Evolutionary conservation across 2,329 filamentous ascomycete species (phyloP).

Genomic region (Tolypocladium tropicale): DNA sequence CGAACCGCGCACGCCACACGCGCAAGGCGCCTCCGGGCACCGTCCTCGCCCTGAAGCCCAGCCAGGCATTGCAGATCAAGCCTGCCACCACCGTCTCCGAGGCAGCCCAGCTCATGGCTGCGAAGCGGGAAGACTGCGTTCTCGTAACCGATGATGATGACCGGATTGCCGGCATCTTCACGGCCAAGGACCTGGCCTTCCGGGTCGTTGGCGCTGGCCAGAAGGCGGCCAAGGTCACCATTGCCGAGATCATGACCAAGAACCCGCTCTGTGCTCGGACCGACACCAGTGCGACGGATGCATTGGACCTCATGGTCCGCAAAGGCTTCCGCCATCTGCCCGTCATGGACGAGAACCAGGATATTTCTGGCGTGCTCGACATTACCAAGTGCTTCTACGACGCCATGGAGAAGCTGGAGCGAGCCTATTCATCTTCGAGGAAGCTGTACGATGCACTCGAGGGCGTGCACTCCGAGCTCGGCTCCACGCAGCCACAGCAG

Average conservation of each 20-base stretch:
- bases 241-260: slow-evolving; percentile 99
- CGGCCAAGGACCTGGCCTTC: slow-evolving; percentile 96
- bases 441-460: slow-evolving; percentile 96
- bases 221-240: slow-evolving; percentile 82
- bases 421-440: slow-evolving; percentile 93
- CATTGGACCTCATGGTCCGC: slow-evolving; percentile 92
- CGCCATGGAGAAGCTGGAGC: slow-evolving; percentile 98
- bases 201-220: slow-evolving; percentile 85
- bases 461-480: slow-evolving; percentile 93
- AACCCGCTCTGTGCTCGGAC: slow-evolving; percentile 96
- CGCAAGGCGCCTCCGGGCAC: slow-evolving; percentile 94
- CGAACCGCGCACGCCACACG: slow-evolving; percentile 67
- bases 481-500: slow-evolving; percentile 91
- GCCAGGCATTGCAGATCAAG: slow-evolving; percentile 94
- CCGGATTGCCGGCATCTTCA: slow-evolving; percentile 96
- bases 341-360: slow-evolving; percentile 99
- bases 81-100: slow-evolving; percentile 88
- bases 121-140: slow-evolving; percentile 96
- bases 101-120: slow-evolving; percentile 96
- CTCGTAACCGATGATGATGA: slow-evolving; percentile 97
- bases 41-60: slow-evolving; percentile 89
- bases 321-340: slow-evolving; percentile 97
- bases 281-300: slow-evolving; percentile 95
- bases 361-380: slow-evolving; percentile 94
- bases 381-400: slow-evolving; percentile 99